phyloP scores from a whole-genome alignment of 2,329 filamentous ascomycete genomes.

The Fusarium humuli region DNA sequence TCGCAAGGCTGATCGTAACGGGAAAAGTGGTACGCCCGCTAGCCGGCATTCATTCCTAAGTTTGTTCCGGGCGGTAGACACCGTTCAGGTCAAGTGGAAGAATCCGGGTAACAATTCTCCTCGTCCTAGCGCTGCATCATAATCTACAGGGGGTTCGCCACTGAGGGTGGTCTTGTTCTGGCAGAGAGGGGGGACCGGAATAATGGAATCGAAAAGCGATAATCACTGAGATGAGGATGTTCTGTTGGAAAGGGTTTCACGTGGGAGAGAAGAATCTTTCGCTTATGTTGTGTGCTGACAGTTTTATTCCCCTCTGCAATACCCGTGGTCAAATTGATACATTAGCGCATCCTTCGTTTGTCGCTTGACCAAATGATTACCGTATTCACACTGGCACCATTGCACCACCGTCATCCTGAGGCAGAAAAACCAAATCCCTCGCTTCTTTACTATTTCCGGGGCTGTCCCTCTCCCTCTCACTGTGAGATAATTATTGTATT shows the following conservation, averaged over 20 bases:
- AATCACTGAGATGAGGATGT: no score
- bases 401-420: background rate
- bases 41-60: no score
- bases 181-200: background rate
- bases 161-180: background rate
- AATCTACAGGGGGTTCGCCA: background rate
- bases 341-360: background rate
- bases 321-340: background rate
- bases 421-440: background rate
- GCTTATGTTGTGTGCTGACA: background rate
- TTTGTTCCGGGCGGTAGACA: background rate
- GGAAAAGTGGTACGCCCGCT: background rate
- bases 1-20: background rate
- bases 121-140: background rate
- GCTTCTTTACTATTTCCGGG: background rate
- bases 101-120: background rate
- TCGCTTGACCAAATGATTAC: background rate
- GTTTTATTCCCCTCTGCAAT: background rate
- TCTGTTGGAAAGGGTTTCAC: no score
- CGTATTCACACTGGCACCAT: background rate
- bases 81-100: background rate
- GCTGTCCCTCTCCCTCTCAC: background rate
- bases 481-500: background rate
- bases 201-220: background rate
- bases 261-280: no score